Evolutionary conservation across 1,139 yeast species (phyloP), one percentile per base, ranked within the genome.

Genomic region (Debaryomycetaceae sp.): DNA sequence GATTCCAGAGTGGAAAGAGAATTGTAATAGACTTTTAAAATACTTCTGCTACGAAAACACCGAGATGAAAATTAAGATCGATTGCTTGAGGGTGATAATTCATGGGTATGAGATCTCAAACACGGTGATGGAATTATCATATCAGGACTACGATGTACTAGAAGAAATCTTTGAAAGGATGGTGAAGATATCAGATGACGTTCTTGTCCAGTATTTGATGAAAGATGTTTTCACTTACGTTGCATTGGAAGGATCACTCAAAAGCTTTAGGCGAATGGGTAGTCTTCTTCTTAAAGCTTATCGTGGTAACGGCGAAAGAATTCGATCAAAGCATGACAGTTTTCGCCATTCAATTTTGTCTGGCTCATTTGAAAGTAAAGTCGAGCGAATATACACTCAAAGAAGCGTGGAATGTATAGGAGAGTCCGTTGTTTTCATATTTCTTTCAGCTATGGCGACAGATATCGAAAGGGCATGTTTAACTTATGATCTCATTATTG

Each of bases 1-100:
- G n/a, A 65, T 74, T 38, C 70, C 77, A 0, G 62, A 71, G 17
- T 84, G 90, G 87, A 63, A 65, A 39, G 69, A 66, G 1, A 78
- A 80, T 52, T 66, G 80, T 40, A 59, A 63, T 22, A 64, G 62
- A n/a, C 48, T 83, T 3, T 59, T 83, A 23, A 66, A 69, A 23
- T 64, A 67, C 23, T 83, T 82, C 54, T 82, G 71, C 55, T 62
- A 60, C 37, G 64, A 63, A 23, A 17, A 50, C 5, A 48, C 53
- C 4, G 48, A 49, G 24, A 46, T 66, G 1, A 60, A 63, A 1
- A 65, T 76, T 2, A 70, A 81, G 38, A 47, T 69, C 0, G 63
- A 65, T 7, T 69, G 76, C 22, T 59, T 83, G 11, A 60, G 60
- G 40, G 64, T 81, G 5, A 59, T 84, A 17, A 64, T 67, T 11